Conservation (phyloP, 1,139 yeast species). For the Martiniozyma asiatica region DNA sequence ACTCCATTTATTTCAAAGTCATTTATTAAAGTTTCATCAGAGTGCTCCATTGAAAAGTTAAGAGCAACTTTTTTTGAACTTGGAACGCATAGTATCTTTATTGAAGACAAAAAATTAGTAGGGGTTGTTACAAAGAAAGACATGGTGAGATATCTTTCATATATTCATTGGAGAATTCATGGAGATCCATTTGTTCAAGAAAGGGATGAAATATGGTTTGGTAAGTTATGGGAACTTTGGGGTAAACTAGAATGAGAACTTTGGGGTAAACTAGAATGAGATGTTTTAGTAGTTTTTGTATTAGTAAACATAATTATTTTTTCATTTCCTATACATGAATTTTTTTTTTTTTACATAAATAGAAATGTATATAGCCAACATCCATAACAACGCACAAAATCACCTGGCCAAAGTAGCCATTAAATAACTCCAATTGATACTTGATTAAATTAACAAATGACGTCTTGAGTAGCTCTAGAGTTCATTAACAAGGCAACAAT, state of each 20-base stretch:
- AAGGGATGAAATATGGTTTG: constrained; percentile 13
- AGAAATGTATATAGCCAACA: too few species aligned
- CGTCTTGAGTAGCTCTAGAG: constrained; percentile 94
- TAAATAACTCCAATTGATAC: too few species aligned
- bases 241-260: constrained; percentile 1
- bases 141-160: constrained; percentile 39
- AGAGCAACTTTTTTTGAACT: constrained; percentile 62
- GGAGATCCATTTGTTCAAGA: constrained; percentile 17
- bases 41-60: constrained; percentile 48
- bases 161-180: constrained; percentile 16
- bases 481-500: constrained; percentile 94
- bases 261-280: too few species aligned
- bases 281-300: too few species aligned
- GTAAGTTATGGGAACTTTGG: constrained; percentile 9
- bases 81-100: constrained; percentile 69
- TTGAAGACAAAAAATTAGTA: constrained; percentile 43
- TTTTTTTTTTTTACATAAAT: too few species aligned
- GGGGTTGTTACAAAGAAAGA: constrained; percentile 65
- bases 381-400: too few species aligned
- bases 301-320: too few species aligned
- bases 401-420: too few species aligned
- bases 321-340: too few species aligned
- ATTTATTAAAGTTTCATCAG: constrained; percentile 49
- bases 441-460: constrained; percentile 41
- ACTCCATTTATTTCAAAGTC: constrained; percentile 37